These are phyloP conservation scores for Nakataea oryzae DNA, from an alignment of 2,329 filamentous ascomycete species.

Conservation along the genomic window DNA sequence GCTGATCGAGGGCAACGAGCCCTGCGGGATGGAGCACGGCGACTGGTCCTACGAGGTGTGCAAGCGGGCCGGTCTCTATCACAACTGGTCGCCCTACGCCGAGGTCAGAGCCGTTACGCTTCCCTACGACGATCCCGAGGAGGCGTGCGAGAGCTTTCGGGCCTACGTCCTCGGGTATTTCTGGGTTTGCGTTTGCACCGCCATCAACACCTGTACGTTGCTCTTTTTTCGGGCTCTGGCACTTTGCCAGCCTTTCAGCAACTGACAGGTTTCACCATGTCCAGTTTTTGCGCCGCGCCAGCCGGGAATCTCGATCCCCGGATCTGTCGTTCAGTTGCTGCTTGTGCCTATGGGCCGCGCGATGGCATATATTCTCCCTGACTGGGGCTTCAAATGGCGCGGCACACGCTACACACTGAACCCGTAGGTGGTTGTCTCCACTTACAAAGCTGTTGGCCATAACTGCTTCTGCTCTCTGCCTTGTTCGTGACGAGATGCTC, in stretches of 20 bases:
- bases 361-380: constrained; percentile 19
- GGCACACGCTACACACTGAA: constrained; percentile 22
- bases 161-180: constrained; percentile 30
- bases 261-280: constrained; percentile 26
- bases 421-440: constrained; percentile 11
- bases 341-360: constrained; percentile 31
- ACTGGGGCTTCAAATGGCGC: constrained; percentile 16
- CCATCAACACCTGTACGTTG: constrained; percentile 21
- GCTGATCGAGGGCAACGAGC: constrained; percentile 13
- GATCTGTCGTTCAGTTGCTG: constrained; percentile 27
- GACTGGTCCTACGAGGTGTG: constrained; percentile 17
- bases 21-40: constrained; percentile 15
- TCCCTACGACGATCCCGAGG: constrained; percentile 20
- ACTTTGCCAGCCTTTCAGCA: background rate
- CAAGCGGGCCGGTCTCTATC: constrained; percentile 10
- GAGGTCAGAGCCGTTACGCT: constrained; percentile 29
- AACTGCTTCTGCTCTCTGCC: constrained; percentile 16
- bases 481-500: background rate
- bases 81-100: constrained; percentile 28
- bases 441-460: background rate
- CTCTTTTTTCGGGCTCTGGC: background rate
- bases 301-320: constrained; percentile 17
- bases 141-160: constrained; percentile 28
- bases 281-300: constrained; percentile 19
- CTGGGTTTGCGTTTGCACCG: constrained; percentile 26